Conservation (phyloP, 306 rosid species). For the Cucurbita moschata region DNA sequence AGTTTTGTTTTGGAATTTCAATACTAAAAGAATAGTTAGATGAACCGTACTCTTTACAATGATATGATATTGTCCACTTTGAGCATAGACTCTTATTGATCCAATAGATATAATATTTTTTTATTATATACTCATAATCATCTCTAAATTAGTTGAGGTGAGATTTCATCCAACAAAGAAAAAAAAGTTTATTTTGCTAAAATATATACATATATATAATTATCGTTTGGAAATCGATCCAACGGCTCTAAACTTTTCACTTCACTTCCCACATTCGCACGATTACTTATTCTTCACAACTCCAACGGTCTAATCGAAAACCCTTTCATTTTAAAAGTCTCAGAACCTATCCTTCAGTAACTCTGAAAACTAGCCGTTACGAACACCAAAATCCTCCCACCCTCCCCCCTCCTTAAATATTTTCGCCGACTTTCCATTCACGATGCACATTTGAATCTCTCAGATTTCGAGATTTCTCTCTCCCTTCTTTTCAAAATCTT, state of each 20-base stretch:
- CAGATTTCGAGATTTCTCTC: background rate
- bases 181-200: no score
- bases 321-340: conserved; percentile 14
- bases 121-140: no score
- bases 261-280: background rate
- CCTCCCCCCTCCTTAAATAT: background rate
- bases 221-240: background rate
- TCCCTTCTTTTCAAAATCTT: background rate
- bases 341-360: background rate
- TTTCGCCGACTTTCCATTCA: background rate
- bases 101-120: no score
- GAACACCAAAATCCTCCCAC: background rate
- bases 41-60: no score
- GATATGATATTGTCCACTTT: no score
- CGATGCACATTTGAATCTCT: background rate
- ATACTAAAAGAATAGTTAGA: no score
- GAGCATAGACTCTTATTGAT: no score
- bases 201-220: no score
- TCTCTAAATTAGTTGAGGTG: no score
- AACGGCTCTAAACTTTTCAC: conserved; percentile 26
- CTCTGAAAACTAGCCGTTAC: conserved; percentile 46
- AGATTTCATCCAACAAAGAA: no score
- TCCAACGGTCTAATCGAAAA: conserved; percentile 24
- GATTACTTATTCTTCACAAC: background rate
- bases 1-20: no score